A percentile compares a stretch with the other conserved stretches of the same genome.
Conservation (phyloP, 2,329 filamentous ascomycete genomes). For the Fusarium gaditjirri region DNA sequence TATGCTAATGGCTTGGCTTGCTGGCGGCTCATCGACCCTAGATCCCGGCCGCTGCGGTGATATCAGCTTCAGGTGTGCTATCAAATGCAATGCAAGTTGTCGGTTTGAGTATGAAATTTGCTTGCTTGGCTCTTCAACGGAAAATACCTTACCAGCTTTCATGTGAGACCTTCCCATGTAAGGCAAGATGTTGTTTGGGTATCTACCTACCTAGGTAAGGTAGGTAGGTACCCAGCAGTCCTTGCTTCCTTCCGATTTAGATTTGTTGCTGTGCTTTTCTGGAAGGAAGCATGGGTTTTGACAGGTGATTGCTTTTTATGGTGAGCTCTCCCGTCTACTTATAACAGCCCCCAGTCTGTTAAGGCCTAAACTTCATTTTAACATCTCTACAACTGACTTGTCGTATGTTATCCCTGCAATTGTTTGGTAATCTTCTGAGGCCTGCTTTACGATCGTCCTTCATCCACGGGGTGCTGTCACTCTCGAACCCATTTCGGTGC, state of each 20-base stretch:
- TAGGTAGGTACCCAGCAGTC: background rate
- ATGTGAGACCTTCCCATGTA: constrained; percentile 10
- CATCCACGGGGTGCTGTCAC: background rate
- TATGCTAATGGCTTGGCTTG: background rate
- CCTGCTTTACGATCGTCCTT: background rate
- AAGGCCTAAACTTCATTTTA: background rate
- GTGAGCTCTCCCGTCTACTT: background rate
- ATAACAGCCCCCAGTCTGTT: background rate
- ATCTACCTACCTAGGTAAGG: no score
- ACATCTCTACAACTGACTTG: background rate
- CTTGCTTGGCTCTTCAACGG: background rate
- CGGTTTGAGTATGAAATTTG: background rate
- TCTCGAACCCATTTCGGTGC: constrained; percentile 1
- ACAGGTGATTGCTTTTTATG: constrained; percentile 15
- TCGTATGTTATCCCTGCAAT: background rate
- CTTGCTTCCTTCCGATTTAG: background rate
- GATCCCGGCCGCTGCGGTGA: background rate
- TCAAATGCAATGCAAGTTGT: constrained; percentile 2
- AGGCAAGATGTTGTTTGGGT: background rate
- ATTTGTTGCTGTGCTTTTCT: constrained; percentile 14
- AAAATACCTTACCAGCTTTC: constrained; percentile 17
- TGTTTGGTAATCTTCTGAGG: background rate
- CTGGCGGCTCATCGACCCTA: background rate
- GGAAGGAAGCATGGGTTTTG: constrained; percentile 16
- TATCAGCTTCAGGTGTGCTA: background rate